A percentile compares a stretch with the other conserved stretches of the same genome.
Conservation (phyloP, 805 yeast genomes). For the Grigorovia jiainica region DNA sequence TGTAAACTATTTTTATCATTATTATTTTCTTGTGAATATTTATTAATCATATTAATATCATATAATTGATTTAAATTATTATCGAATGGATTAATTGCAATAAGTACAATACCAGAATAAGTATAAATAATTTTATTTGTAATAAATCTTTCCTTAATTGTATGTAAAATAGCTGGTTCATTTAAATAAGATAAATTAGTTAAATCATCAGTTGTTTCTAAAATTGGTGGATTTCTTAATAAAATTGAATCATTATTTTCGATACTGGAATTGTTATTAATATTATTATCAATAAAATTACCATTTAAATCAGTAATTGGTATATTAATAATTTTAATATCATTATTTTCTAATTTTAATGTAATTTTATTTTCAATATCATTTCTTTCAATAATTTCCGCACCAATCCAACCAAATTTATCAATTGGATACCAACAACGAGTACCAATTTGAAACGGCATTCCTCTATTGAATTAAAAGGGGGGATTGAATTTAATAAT, state of each 20-base stretch:
- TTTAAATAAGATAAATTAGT: conserved; percentile 86
- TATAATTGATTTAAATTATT: conserved; percentile 84
- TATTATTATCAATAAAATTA: no score
- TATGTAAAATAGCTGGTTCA: conserved; percentile 94
- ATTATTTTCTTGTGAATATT: conserved; percentile 67
- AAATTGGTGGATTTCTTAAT: conserved; percentile 80
- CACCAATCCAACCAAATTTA: conserved; percentile 64
- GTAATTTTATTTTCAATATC: conserved; percentile 40
- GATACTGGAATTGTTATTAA: conserved; percentile 27
- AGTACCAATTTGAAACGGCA: conserved; percentile 46
- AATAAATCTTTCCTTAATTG: conserved; percentile 72
- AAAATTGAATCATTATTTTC: conserved; percentile 28
- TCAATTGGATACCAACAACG: conserved; percentile 75
- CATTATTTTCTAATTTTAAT: conserved; percentile 44
- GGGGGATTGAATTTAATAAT: no score
- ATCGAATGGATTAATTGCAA: conserved; percentile 85
- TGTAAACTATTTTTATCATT: conserved; percentile 80
- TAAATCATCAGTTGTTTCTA: conserved; percentile 90
- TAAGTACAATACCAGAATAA: conserved; percentile 91
- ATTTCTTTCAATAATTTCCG: conserved; percentile 42
- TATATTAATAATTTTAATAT: conserved; percentile 31
- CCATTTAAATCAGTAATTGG: no score
- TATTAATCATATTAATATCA: conserved; percentile 84
- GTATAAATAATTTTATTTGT: conserved; percentile 85
- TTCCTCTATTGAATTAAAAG: no score